These are phyloP conservation scores for Trypanosoma conorhini DNA, from an alignment of 208 protist genomes.

Conservation along the genomic window DNA sequence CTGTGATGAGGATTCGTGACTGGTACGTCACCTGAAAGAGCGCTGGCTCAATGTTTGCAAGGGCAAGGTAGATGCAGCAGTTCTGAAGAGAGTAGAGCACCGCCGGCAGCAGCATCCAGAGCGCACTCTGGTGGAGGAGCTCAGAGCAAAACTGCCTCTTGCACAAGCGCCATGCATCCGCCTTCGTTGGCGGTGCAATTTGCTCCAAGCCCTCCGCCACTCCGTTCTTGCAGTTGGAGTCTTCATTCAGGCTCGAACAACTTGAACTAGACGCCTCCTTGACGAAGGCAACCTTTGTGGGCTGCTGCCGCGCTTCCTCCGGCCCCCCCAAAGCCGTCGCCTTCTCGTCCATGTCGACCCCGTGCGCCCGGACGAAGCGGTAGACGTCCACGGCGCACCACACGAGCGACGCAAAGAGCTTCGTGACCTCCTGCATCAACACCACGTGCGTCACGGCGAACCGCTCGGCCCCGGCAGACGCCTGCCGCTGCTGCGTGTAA, in stretches of 20 bases:
- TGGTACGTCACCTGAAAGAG: slow-evolving; percentile 70
- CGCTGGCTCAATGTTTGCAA: slow-evolving; percentile 50
- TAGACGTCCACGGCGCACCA: slow-evolving; percentile 25
- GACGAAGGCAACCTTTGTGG: background rate
- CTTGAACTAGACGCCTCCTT: background rate
- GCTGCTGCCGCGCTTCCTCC: background rate
- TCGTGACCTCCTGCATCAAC: slow-evolving; percentile 22
- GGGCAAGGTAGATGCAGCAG: slow-evolving; percentile 43
- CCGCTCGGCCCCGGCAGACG: background rate
- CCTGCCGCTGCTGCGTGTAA: slow-evolving; percentile 25
- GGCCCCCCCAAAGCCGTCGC: background rate
- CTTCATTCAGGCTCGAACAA: background rate
- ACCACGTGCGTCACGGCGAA: slow-evolving; percentile 23
- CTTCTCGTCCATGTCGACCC: background rate
- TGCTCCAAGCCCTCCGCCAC: background rate
- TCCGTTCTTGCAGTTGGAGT: background rate
- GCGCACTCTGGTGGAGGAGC: slow-evolving; percentile 17
- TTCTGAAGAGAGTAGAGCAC: slow-evolving; percentile 60
- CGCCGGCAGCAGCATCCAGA: slow-evolving; percentile 55
- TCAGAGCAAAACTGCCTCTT: background rate
- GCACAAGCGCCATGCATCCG: background rate
- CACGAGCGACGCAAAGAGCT: slow-evolving; percentile 12
- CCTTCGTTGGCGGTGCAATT: background rate
- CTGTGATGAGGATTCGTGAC: slow-evolving; percentile 55
- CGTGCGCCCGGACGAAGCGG: background rate